These are phyloP conservation scores for Magnaporthiopsis rhizophila DNA, from an alignment of 2,329 filamentous ascomycete genomes.

Conservation along the genomic window DNA sequence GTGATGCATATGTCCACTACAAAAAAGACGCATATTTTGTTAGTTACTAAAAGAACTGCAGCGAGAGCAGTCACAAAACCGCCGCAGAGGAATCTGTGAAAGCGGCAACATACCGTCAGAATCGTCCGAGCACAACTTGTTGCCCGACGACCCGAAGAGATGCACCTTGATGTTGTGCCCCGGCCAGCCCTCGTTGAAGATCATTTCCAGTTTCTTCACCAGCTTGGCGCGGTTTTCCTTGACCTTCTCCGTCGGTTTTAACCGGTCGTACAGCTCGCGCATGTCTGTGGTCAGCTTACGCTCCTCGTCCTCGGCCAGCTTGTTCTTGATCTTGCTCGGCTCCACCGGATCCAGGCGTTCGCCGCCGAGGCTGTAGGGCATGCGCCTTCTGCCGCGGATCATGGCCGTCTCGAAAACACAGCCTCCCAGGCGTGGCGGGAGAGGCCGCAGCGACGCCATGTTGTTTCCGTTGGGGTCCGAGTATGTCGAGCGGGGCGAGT, in stretches of 20 bases:
- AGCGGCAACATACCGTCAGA: slow-evolving; percentile 68
- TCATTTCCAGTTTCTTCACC: slow-evolving; percentile 77
- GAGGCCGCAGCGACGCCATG: slow-evolving; percentile 60
- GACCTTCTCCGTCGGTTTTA: slow-evolving; percentile 75
- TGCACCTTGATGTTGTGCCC: slow-evolving; percentile 83
- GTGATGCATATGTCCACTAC: slow-evolving; percentile 96
- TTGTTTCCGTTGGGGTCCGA: slow-evolving; percentile 72
- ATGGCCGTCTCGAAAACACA: slow-evolving; percentile 89
- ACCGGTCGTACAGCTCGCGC: slow-evolving; percentile 72
- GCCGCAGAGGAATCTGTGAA: background rate
- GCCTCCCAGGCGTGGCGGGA: slow-evolving; percentile 49
- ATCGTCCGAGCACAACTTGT: slow-evolving; percentile 86
- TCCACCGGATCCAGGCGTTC: slow-evolving; percentile 68
- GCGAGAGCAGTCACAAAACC: background rate
- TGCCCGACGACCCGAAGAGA: slow-evolving; percentile 97
- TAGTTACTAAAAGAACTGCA: background rate
- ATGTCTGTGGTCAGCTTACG: slow-evolving; percentile 72
- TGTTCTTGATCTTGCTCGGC: slow-evolving; percentile 63
- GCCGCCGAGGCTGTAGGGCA: slow-evolving; percentile 85
- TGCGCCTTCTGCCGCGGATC: slow-evolving; percentile 72
- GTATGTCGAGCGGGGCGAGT: slow-evolving; percentile 83
- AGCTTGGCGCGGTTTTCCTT: slow-evolving; percentile 68
- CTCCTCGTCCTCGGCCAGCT: slow-evolving; percentile 65
- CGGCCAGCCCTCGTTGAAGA: slow-evolving; percentile 89
- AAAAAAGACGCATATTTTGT: background rate